Conservation (phyloP, 2,329 filamentous ascomycete species). For the Onygenales sp. region DNA sequence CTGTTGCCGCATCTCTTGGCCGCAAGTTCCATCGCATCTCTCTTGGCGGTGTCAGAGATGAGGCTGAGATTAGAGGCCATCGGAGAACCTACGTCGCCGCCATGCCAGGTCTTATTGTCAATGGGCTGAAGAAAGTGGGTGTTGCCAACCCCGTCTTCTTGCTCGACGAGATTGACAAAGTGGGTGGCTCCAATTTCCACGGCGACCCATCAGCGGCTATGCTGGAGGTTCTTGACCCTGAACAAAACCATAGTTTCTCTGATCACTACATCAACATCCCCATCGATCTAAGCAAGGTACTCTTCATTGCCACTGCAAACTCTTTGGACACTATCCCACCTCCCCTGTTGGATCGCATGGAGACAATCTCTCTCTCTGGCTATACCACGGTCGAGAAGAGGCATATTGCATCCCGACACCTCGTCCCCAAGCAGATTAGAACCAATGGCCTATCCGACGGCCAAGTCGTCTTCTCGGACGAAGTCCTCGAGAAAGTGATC, state of each 20-base stretch:
- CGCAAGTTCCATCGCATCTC: conserved; percentile 97
- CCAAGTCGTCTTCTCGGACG: conserved; percentile 67
- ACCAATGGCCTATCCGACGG: conserved; percentile 73
- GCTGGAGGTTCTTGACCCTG: conserved; percentile 94
- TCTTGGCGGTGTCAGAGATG: conserved; percentile 86
- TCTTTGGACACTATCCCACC: conserved; percentile 87
- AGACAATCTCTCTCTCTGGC: conserved; percentile 83
- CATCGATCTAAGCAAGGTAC: conserved; percentile 87
- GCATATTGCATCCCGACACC: conserved; percentile 82
- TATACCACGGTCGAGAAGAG: conserved; percentile 97
- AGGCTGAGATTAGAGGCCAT: conserved; percentile 93
- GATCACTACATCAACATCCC: conserved; percentile 96
- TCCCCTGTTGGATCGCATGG: conserved; percentile 93
- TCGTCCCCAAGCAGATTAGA: conserved; percentile 92
- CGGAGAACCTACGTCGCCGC: conserved; percentile 93
- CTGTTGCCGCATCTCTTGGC: conserved; percentile 81
- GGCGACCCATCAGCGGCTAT: conserved; percentile 95
- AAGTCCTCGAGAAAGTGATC: conserved; percentile 90
- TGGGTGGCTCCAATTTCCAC: conserved; percentile 82
- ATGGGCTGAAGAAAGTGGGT: conserved; percentile 87
- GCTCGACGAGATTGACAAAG: conserved; percentile 96
- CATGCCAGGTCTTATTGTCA: conserved; percentile 95
- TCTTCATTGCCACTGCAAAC: conserved; percentile 97
- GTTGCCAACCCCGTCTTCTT: conserved; percentile 93
- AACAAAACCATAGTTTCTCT: conserved; percentile 90